Conservation (phyloP, 495 filamentous ascomycete species). For the Articulospora tetracladia region DNA sequence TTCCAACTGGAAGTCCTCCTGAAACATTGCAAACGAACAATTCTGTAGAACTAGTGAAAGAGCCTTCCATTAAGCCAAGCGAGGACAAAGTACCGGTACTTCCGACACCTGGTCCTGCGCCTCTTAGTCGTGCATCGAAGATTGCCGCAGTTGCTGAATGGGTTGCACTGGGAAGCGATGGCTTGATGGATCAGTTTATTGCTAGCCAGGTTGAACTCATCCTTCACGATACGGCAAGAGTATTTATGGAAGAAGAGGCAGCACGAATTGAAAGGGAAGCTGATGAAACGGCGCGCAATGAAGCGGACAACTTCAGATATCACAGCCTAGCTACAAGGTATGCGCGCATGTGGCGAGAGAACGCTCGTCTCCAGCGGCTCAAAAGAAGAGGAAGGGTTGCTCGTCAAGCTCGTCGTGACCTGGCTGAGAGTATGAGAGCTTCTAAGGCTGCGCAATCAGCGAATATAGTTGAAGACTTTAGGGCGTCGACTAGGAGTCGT, state of each 20-base stretch:
- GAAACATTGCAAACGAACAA: not conserved
- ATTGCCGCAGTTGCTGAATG: conserved; percentile 13
- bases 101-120: not conserved
- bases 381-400: conserved; percentile 21
- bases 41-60: not conserved
- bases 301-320: conserved; percentile 31
- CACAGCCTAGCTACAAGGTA: conserved; percentile 42
- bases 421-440: conserved; percentile 19
- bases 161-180: conserved; percentile 19
- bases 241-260: conserved; percentile 32
- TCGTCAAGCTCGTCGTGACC: conserved; percentile 16
- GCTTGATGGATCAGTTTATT: conserved; percentile 27
- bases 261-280: conserved; percentile 35
- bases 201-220: conserved; percentile 31
- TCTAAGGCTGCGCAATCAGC: conserved; percentile 17
- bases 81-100: not conserved
- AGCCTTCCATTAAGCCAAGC: not conserved
- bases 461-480: conserved; percentile 23
- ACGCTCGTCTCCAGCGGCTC: conserved; percentile 24
- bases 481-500: conserved; percentile 9
- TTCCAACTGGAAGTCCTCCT: not conserved
- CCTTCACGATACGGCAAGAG: conserved; percentile 27
- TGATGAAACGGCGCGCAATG: conserved; percentile 29
- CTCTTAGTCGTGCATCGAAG: not conserved
- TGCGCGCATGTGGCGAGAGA: conserved; percentile 43